Percentiles rank a stretch among this genome's conserved stretches.
These are phyloP conservation scores for Teratosphaeria pseudoeucalypti DNA, from an alignment of 2,329 filamentous ascomycete genomes.

Conservation along the genomic window DNA sequence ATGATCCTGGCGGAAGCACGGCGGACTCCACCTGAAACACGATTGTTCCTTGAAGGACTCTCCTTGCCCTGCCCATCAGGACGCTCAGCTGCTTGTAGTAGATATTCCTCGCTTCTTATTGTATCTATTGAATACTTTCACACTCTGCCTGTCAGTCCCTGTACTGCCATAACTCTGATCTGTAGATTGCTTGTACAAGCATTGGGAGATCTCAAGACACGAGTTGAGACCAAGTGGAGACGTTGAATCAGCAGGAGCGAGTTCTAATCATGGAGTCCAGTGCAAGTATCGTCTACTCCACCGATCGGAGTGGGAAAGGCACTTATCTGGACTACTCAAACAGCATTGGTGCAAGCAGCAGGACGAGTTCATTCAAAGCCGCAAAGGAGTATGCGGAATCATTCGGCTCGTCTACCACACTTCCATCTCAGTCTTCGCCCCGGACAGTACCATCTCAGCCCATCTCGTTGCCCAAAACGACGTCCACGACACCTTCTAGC, in stretches of 20 bases:
- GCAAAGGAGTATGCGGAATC: conserved; percentile 1
- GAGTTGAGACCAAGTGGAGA: neutral
- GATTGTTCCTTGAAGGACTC: neutral
- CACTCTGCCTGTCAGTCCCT: neutral
- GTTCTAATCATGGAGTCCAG: neutral
- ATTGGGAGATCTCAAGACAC: neutral
- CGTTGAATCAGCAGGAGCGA: neutral
- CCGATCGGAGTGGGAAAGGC: neutral
- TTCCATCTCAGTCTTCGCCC: neutral
- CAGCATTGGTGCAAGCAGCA: neutral
- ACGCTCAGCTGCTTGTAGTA: neutral
- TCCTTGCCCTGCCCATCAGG: neutral
- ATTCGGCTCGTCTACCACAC: neutral
- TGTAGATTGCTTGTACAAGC: neutral
- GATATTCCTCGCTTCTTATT: neutral
- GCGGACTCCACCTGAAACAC: neutral
- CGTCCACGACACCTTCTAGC: neutral
- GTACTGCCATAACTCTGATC: neutral
- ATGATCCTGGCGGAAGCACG: too few relatives aligned
- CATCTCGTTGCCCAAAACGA: neutral
- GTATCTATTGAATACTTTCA: neutral
- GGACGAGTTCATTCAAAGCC: neutral
- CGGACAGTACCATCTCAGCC: neutral
- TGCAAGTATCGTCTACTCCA: conserved; percentile 5
- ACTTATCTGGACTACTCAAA: conserved; percentile 2